Percentiles rank a stretch among this genome's conserved stretches.
Conservation (phyloP, 179 eudicot species). For the Beta macrorhiza region DNA sequence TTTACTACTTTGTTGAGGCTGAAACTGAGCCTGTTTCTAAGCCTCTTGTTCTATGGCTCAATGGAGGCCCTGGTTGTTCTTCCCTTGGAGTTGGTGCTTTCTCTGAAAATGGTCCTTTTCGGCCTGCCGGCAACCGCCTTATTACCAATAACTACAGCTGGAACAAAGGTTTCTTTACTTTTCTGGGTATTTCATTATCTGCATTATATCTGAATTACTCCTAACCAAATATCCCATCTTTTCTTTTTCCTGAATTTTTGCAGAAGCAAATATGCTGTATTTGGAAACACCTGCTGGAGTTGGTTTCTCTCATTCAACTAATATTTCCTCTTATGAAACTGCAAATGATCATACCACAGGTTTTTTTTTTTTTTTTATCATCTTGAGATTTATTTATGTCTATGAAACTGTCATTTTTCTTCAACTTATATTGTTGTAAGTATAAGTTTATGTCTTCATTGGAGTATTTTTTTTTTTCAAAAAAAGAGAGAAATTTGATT, state of each 20-base stretch:
- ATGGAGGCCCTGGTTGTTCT: conserved; percentile 99
- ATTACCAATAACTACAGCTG: conserved; percentile 73
- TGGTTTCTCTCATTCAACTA: conserved; percentile 75
- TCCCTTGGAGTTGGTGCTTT: conserved; percentile 97
- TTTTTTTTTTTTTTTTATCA: conserved; percentile 2
- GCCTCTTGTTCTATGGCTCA: conserved; percentile 87
- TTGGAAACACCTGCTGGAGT: conserved; percentile 90
- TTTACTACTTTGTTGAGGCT: conserved; percentile 89
- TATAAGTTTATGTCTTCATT: background rate
- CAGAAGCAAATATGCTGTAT: conserved; percentile 92
- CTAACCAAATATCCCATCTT: background rate
- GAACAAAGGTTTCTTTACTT: conserved; percentile 56
- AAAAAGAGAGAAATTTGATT: background rate
- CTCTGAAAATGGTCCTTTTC: conserved; percentile 93
- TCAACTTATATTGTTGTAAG: background rate
- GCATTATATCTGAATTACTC: too few relatives aligned
- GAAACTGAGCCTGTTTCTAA: conserved; percentile 52
- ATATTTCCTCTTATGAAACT: conserved; percentile 48
- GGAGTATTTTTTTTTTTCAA: background rate
- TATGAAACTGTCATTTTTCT: background rate
- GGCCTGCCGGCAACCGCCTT: conserved; percentile 59
- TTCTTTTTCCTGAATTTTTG: background rate
- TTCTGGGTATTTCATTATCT: too few relatives aligned
- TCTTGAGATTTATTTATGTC: background rate
- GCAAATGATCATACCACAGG: conserved; percentile 77